phyloP scores from a whole-genome alignment of 2,329 filamentous ascomycete species.

The Aspergillus versicolor region DNA sequence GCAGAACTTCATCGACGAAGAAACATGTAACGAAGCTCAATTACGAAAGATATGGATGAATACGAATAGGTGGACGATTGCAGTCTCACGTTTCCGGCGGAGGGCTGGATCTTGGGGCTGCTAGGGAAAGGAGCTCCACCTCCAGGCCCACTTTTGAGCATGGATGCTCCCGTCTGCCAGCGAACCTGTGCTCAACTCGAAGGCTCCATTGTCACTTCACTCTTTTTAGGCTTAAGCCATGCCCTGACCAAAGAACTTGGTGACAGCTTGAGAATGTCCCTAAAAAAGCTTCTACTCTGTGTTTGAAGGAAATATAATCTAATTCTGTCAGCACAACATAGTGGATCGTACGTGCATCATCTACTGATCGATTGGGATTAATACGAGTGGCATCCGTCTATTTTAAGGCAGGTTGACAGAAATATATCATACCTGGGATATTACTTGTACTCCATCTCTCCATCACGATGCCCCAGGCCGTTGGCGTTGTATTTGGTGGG shows the following conservation, averaged over 20 bases:
- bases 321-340: too few relatives aligned
- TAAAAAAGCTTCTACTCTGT: neutral
- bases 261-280: neutral
- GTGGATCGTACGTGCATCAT: too few relatives aligned
- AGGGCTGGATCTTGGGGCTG: neutral
- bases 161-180: too few relatives aligned
- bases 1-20: constrained; percentile 12
- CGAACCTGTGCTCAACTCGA: neutral
- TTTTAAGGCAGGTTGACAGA: too few relatives aligned
- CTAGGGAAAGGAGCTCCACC: neutral
- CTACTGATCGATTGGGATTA: too few relatives aligned
- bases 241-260: neutral
- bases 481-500: neutral
- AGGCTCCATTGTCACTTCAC: neutral
- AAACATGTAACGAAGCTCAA: neutral
- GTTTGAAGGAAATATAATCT: neutral
- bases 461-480: too few relatives aligned
- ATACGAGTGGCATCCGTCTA: too few relatives aligned
- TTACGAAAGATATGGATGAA: neutral
- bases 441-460: too few relatives aligned
- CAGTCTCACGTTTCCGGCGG: neutral
- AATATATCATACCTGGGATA: too few relatives aligned
- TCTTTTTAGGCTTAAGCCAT: neutral
- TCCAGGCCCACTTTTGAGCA: neutral
- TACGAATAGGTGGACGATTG: neutral